These are phyloP conservation scores for Physaria fendleri DNA, from an alignment of 345 rosid genomes.

Conservation along the genomic window DNA sequence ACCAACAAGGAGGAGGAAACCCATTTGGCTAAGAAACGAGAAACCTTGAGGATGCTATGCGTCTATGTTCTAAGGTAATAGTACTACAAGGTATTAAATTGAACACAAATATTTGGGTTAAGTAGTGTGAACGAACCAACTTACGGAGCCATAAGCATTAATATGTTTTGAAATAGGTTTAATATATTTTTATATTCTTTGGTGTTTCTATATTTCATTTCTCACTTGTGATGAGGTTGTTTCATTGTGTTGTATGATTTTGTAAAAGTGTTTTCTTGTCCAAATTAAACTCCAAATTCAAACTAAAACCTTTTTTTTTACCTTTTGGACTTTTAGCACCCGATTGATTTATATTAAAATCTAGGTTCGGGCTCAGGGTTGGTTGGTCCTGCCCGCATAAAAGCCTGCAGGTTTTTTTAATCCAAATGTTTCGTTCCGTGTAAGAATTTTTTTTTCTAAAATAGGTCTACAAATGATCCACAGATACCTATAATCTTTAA, in stretches of 20 bases:
- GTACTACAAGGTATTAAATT: background rate
- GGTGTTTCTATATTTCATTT: background rate
- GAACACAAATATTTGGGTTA: background rate
- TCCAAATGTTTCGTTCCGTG: too few species aligned
- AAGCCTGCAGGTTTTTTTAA: too few species aligned
- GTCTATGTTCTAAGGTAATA: conserved; percentile 7
- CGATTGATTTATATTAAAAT: background rate
- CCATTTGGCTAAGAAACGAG: conserved; percentile 25
- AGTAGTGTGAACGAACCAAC: conserved; percentile 16
- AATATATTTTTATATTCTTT: conserved; percentile 21
- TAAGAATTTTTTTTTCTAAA: too few species aligned
- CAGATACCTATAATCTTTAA: too few species aligned
- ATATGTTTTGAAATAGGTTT: background rate
- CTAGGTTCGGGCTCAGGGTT: too few species aligned
- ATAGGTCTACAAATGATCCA: too few species aligned
- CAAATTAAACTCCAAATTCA: background rate
- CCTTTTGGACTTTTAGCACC: background rate
- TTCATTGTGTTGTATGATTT: conserved; percentile 10
- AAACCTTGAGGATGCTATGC: background rate
- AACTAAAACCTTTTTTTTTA: background rate
- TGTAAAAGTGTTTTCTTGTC: conserved; percentile 2
- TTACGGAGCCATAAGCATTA: background rate
- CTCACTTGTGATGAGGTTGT: background rate
- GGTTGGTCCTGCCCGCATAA: too few species aligned
- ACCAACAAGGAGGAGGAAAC: conserved; percentile 27